A percentile compares a stretch with the other conserved stretches of the same genome.
These are phyloP conservation scores for Torulaspora indica DNA, from an alignment of 805 yeast genomes.

Conservation along the genomic window DNA sequence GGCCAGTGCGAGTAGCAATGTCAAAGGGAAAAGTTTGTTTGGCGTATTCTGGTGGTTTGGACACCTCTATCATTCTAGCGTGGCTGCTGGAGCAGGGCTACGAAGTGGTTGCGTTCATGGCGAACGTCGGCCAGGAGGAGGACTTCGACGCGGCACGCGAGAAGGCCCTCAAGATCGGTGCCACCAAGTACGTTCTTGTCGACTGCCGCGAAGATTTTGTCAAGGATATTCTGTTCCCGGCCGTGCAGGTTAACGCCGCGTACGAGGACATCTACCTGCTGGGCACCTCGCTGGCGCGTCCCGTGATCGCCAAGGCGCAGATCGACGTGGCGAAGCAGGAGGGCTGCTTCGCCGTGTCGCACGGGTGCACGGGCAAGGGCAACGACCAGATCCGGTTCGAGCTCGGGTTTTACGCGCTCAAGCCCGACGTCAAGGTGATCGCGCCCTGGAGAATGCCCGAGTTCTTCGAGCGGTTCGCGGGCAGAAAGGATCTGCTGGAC, in stretches of 20 bases:
- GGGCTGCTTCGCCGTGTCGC: conserved; percentile 97
- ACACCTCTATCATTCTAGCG: conserved; percentile 94
- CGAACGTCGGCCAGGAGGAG: conserved; percentile 98
- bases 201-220: conserved; percentile 96
- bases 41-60: conserved; percentile 98
- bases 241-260: conserved; percentile 95
- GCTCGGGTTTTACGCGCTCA: conserved; percentile 92
- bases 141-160: conserved; percentile 96
- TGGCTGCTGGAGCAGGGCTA: conserved; percentile 98
- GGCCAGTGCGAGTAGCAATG: no score
- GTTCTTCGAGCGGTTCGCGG: conserved; percentile 93
- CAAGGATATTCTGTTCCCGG: conserved; percentile 87
- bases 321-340: conserved; percentile 94
- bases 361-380: conserved; percentile 99
- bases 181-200: conserved; percentile 87
- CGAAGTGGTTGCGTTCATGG: conserved; percentile 97
- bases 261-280: conserved; percentile 94
- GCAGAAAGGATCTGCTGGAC: conserved; percentile 92
- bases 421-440: conserved; percentile 93
- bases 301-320: conserved; percentile 97
- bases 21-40: conserved; percentile 98
- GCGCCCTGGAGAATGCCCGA: conserved; percentile 99
- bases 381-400: conserved; percentile 99
- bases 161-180: conserved; percentile 96
- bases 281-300: conserved; percentile 98